Conservation (phyloP, 805 yeast species). For the Yamadazyma akitaensis region DNA sequence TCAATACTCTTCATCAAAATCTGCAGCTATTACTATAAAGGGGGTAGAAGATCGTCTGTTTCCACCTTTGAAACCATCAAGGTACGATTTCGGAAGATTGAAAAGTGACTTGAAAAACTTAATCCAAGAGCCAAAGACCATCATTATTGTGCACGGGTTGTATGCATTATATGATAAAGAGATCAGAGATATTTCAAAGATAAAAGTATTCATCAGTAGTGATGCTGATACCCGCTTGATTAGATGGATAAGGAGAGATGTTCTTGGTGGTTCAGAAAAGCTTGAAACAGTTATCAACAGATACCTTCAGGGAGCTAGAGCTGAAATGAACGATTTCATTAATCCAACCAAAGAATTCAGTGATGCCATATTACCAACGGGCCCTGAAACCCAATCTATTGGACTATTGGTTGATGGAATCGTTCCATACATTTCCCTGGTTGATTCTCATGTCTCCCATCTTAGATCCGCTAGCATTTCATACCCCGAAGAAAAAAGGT, state of each 20-base stretch:
- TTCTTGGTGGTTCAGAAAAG: slow-evolving; percentile 16
- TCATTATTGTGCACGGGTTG: slow-evolving; percentile 63
- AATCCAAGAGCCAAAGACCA: slow-evolving; percentile 9
- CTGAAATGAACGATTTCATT: slow-evolving; percentile 65
- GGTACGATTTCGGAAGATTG: slow-evolving; percentile 35
- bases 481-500: slow-evolving; percentile 37
- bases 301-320: slow-evolving; percentile 56
- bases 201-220: slow-evolving; percentile 74
- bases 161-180: slow-evolving; percentile 70
- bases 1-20: slow-evolving; percentile 19
- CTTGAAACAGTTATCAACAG: slow-evolving; percentile 38
- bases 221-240: slow-evolving; percentile 83
- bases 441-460: slow-evolving; percentile 8
- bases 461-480: slow-evolving; percentile 1
- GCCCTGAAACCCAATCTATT: slow-evolving; percentile 59
- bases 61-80: slow-evolving; percentile 35
- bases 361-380: slow-evolving; percentile 71
- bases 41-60: slow-evolving; percentile 13
- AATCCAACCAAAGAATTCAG: slow-evolving; percentile 68
- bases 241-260: slow-evolving; percentile 63
- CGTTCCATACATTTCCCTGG: slow-evolving; percentile 28
- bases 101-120: slow-evolving; percentile 10
- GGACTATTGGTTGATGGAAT: slow-evolving; percentile 64
- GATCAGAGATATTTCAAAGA: slow-evolving; percentile 52
- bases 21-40: slow-evolving; percentile 30